Evolutionary conservation across 768 basidiomycete genomes (phyloP), one percentile per base, ranked within the genome.

Genomic region (Termitomyces sp.): DNA sequence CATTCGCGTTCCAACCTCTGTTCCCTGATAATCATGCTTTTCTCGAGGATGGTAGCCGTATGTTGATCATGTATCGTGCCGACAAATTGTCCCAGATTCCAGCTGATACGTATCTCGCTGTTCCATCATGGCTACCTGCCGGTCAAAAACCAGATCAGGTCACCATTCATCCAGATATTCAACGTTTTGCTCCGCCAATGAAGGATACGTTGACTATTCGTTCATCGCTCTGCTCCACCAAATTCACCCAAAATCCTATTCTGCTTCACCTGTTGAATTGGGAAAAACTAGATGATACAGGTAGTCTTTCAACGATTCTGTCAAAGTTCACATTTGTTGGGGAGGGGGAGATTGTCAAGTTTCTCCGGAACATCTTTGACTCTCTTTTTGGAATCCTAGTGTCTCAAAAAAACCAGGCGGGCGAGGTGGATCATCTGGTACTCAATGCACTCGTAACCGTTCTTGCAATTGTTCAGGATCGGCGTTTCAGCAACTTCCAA

Each of bases 281-380:
- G 95, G 86, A 91, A 66, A 78, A 79, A 50, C 74, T 92, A 13
- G 65, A 69, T 1, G 84, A 89, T 58, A 80, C 81, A 57, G 85
- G 87, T 9, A 69, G 82, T 12, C 79, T 98, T 18, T 77, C 85
- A 4, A 81, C 84, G 0, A 83, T 92, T 13, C 81, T 98, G 54
- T 79, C 81, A 60, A 86, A 91, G 70, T 93, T 98, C 70, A 87
- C 88, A 3, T 98, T 94, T 68, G 94, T 94, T 18, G 88, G 90
- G 9, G 95, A 98, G 71, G 88, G 91, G 18, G 95, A 98, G 72
- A 93, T 95, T 36, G 90, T 95, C 70, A 95, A 94, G 70, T 95
- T 94, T 70, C 78, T 94, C 20, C 84, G 89, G 26, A 86, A 92
- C 66, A 92, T 95, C 61, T 94, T 98, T 67, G 93, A 98, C 66